Evolutionary conservation across 2,329 filamentous ascomycete genomes (phyloP).

Genomic region (Orbilia quercus): DNA sequence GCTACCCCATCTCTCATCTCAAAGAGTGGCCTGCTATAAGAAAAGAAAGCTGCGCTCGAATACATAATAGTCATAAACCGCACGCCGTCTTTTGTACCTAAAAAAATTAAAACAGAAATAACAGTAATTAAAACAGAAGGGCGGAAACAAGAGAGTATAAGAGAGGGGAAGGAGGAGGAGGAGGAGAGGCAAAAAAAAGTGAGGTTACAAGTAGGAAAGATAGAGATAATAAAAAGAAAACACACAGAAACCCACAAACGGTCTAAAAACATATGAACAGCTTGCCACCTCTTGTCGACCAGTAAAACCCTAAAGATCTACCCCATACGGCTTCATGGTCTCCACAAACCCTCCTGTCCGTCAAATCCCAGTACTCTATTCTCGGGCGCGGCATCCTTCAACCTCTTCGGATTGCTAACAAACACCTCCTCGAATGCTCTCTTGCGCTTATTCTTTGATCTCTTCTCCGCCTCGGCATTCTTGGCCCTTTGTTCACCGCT

Average conservation of each 20-base stretch:
- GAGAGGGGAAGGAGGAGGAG: too few species aligned
- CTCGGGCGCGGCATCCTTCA: constrained; percentile 62
- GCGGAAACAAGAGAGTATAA: not conserved
- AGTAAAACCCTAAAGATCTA: constrained; percentile 1
- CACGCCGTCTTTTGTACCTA: constrained; percentile 19
- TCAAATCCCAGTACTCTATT: constrained; percentile 39
- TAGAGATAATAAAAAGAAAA: not conserved
- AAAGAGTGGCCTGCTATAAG: not conserved
- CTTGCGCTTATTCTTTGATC: constrained; percentile 64
- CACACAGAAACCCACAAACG: not conserved
- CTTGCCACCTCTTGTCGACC: not conserved
- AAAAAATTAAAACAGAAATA: too few species aligned
- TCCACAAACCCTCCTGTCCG: constrained; percentile 37
- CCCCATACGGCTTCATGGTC: constrained; percentile 7
- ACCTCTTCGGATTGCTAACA: constrained; percentile 68
- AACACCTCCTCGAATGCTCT: constrained; percentile 68
- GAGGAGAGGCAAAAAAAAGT: constrained; percentile 1
- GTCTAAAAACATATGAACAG: constrained; percentile 12
- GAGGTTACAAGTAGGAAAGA: not conserved
- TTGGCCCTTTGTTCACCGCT: constrained; percentile 62
- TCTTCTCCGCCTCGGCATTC: constrained; percentile 59
- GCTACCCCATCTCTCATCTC: not conserved
- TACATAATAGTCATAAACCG: constrained; percentile 8
- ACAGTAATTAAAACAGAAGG: constrained; percentile 8
- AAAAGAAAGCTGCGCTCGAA: constrained; percentile 9